Evolutionary conservation across 768 basidiomycete genomes (phyloP), one percentile per base, ranked within the genome.

Genomic region (Paxillus ammoniavirescens): DNA sequence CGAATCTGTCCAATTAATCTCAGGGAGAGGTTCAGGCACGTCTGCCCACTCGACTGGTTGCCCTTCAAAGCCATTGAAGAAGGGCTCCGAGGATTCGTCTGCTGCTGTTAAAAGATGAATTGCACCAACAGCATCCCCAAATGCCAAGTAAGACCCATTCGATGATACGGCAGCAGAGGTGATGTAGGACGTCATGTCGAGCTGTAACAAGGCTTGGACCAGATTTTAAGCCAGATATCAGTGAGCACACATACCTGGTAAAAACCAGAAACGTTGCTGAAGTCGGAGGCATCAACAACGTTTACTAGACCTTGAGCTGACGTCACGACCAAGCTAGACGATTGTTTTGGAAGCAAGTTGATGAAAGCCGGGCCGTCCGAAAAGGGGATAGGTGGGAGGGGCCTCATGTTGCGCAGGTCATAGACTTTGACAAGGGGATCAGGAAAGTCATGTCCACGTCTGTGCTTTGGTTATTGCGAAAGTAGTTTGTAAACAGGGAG

Each of bases 371-470:
- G 94, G 0, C 89, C 89, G 10, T 86, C 82, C 5, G 92, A 83
- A 68, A 97, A 98, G 1, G 91, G 84, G 30, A 98, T 79, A 0
- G 96, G 93, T 3, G 92, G 81, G 2, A 98, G 77, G 0, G 93
- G 78, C 38, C 83, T 81, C 77, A 98, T 82, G 21, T 80, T 91
- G 30, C 96, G 87, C 30, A 92, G 63, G 68, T 99, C 96, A 62
- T 89, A 97, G 12, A 98, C 78, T 72, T 96, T 97, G 58, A 99
- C 92, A 33, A 94, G 76, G 3, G 93, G 91, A 67, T 98, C 96
- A 0, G 91, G 89, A 50, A 88, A 81, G 5, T 95, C 93, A 44
- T 89, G 86, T 7, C 88, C 86, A 70, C 91, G 92, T 68, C 95
- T 97, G 63, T 38, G 49, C 30, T 28, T 35, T 10, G 13, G 58